Conservation (phyloP, 371 early-diverging fungal genomes). For the Mucor piriformis region DNA sequence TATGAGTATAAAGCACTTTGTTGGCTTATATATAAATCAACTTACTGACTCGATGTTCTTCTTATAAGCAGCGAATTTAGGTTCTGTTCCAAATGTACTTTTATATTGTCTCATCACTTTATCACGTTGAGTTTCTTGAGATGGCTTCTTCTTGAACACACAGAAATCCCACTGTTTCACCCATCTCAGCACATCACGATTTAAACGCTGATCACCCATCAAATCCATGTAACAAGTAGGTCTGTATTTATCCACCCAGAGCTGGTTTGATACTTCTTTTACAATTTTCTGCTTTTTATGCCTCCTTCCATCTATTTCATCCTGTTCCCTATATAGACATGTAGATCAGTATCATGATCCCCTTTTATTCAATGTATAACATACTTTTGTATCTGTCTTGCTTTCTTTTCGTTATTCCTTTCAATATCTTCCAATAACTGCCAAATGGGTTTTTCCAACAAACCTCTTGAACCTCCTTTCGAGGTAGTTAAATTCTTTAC, state of each 20-base stretch:
- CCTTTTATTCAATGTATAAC: not conserved
- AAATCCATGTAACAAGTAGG: slow-evolving; percentile 87
- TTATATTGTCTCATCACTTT: slow-evolving; percentile 33
- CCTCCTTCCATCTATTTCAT: slow-evolving; percentile 32
- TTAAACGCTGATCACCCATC: slow-evolving; percentile 89
- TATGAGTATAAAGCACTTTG: not conserved
- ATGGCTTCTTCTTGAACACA: slow-evolving; percentile 71
- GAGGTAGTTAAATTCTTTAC: slow-evolving; percentile 12
- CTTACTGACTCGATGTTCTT: not conserved
- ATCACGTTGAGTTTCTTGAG: slow-evolving; percentile 38
- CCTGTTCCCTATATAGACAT: slow-evolving; percentile 48
- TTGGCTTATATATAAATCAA: not conserved
- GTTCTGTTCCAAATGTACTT: slow-evolving; percentile 25
- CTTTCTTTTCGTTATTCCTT: slow-evolving; percentile 8
- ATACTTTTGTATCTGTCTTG: slow-evolving; percentile 26
- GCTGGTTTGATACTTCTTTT: slow-evolving; percentile 18
- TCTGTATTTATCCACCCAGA: slow-evolving; percentile 95
- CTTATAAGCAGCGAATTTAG: slow-evolving; percentile 9
- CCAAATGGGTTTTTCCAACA: slow-evolving; percentile 40
- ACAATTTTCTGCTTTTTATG: slow-evolving; percentile 30
- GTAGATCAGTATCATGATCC: slow-evolving; percentile 20
- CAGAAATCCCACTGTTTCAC: slow-evolving; percentile 96
- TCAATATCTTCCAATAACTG: slow-evolving; percentile 32
- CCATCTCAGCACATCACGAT: slow-evolving; percentile 90
- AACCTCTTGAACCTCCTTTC: not conserved